Evolutionary conservation across 192 early-diverging fungal species (phyloP).

Genomic region (Thamnidium elegans): DNA sequence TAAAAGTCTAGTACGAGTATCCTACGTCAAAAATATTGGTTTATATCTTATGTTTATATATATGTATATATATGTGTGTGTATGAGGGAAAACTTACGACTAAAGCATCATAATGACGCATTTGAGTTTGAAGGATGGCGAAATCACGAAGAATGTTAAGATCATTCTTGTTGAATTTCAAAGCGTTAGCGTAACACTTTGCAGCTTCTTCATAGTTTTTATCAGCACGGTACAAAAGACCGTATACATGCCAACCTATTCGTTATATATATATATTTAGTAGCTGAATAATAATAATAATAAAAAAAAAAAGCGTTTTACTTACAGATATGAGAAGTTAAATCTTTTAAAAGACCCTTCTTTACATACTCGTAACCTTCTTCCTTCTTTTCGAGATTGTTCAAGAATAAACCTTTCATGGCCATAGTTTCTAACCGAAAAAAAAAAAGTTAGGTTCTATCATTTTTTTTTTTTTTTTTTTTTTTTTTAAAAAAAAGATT

Average conservation of each 20-base stretch:
- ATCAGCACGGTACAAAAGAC: conserved; percentile 87
- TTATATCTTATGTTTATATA: neutral
- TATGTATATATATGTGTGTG: neutral
- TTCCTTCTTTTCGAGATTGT: conserved; percentile 86
- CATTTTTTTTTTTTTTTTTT: no score
- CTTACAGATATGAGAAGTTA: conserved; percentile 86
- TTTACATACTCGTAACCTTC: conserved; percentile 88
- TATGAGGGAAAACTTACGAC: conserved; percentile 45
- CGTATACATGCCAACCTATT: conserved; percentile 96
- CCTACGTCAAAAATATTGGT: conserved; percentile 41
- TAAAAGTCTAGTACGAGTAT: conserved; percentile 67
- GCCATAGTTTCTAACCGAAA: conserved; percentile 76
- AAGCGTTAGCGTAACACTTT: conserved; percentile 87
- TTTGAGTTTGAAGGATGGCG: conserved; percentile 81
- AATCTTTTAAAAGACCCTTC: conserved; percentile 76
- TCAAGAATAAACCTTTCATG: conserved; percentile 91
- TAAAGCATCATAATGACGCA: conserved; percentile 82
- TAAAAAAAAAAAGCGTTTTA: neutral
- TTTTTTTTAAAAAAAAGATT: neutral
- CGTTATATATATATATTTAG: no score
- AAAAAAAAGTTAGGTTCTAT: conserved; percentile 1
- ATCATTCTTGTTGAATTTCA: conserved; percentile 78
- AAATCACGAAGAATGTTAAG: conserved; percentile 90
- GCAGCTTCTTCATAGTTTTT: conserved; percentile 91
- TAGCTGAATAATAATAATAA: neutral